Percentiles rank a stretch among this genome's conserved stretches.
Evolutionary conservation across 2,329 filamentous ascomycete genomes (phyloP).

Genomic region (Fusarium piperis): DNA sequence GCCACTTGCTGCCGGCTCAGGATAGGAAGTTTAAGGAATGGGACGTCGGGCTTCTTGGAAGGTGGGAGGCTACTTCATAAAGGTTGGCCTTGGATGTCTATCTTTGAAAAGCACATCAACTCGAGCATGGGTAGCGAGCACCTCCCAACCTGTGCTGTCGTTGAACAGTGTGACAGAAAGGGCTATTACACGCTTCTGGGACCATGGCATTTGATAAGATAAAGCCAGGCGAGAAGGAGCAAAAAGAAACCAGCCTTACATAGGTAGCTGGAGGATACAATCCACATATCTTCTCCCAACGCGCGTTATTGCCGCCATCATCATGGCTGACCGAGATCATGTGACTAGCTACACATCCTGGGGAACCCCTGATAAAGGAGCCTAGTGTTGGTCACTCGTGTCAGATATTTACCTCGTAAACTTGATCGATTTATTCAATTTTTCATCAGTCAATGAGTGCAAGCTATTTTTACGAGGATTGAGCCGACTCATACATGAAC

Average conservation of each 20-base stretch:
- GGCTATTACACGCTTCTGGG: too few relatives aligned
- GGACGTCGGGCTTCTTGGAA: conserved; percentile 70
- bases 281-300: neutral
- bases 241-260: neutral
- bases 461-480: neutral
- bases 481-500: neutral
- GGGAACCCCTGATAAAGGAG: neutral
- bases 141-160: too few relatives aligned
- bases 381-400: neutral
- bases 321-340: neutral
- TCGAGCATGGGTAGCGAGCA: neutral
- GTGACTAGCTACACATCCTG: neutral
- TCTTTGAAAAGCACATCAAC: neutral
- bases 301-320: neutral
- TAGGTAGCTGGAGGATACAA: neutral
- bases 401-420: neutral
- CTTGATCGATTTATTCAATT: neutral
- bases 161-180: too few relatives aligned
- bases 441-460: neutral
- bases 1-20: conserved; percentile 60
- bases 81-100: neutral
- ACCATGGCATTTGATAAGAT: too few relatives aligned
- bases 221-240: neutral
- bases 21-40: conserved; percentile 72
- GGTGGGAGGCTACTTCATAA: conserved; percentile 41